Base-by-base conservation (phyloP, 192 early-diverging fungal genomes). In the Rhizophagus prolifer region DNA sequence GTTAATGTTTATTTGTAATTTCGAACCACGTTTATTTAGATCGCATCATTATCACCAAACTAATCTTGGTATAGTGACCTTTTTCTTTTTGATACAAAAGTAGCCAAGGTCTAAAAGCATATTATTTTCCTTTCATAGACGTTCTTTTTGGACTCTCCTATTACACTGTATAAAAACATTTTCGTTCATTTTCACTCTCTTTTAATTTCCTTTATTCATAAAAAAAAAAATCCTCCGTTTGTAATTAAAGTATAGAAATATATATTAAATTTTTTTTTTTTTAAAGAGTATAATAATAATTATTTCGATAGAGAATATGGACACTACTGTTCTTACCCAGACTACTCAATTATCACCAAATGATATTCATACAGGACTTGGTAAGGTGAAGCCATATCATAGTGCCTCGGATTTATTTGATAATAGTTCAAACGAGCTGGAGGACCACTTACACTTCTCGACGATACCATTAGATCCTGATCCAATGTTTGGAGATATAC, bases 401-500 rank as follows among this genome's bases (percentile, higher is more conserved):
- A 68, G 66, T 44, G 13, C 66, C 34, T 68, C 66, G 31, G 66
- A 68, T 44, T 23, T 68, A 31, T 44, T 44, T 44, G 36, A 16
- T 63, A 12, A 30, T 63, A 25, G 62, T 30, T 63, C 23, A 30
- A 63, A 14, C 66, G 31, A 68, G 46, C 25, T 31, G 4, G 38
- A 68, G 30, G 66, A 68, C 9, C 25, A 63, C 4, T 44, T 34
- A 41, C 66, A 28, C n/a, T 44, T 68, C 25, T 34, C 47, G 25
- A 9, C 66, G 6, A 46, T 50, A 54, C 41, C 70, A 25, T 71
- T 71, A 71, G 70, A 71, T 46, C 44, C 70, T 19, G 70, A 74
- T 62, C 28, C 58, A 30, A 74, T 74, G 72, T 34, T 74, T n/a
- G 72, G 58, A 12, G 72, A 74, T 9, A 41, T n/a, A 14, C 72